Evolutionary conservation across 2,329 filamentous ascomycete genomes (phyloP).

Genomic region (Plectosphaerella cucumerina): DNA sequence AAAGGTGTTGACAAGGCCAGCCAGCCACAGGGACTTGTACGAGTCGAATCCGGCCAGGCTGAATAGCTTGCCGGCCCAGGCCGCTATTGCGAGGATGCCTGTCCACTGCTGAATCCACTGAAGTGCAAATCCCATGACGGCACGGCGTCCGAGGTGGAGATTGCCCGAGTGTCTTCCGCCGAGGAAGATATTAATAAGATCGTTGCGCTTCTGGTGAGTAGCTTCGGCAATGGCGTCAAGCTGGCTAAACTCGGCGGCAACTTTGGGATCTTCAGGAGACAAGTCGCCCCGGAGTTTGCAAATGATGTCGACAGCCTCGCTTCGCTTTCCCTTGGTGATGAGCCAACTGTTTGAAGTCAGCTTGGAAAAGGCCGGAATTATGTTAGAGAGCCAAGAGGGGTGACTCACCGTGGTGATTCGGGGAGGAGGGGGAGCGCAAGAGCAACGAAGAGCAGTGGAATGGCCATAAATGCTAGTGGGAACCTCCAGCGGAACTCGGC

Average conservation of each 20-base stretch:
- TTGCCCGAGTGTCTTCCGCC: constrained; percentile 36
- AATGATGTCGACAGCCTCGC: constrained; percentile 65
- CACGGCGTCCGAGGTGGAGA: constrained; percentile 61
- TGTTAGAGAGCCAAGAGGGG: constrained; percentile 60
- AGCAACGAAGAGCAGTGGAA: constrained; percentile 56
- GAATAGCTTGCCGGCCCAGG: constrained; percentile 39
- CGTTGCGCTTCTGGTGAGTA: constrained; percentile 28
- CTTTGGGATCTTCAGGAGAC: constrained; percentile 23
- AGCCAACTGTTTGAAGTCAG: too few relatives aligned
- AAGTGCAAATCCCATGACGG: constrained; percentile 67
- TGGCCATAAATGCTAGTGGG: constrained; percentile 66
- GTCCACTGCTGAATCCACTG: constrained; percentile 70
- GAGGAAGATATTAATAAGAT: constrained; percentile 32
- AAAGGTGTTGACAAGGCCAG: constrained; percentile 46
- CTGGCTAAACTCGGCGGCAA: constrained; percentile 57
- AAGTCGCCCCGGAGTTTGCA: constrained; percentile 57
- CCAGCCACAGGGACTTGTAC: constrained; percentile 40
- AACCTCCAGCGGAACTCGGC: constrained; percentile 50
- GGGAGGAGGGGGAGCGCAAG: constrained; percentile 61
- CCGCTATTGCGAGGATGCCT: constrained; percentile 65
- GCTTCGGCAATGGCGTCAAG: constrained; percentile 34
- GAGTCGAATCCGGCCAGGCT: constrained; percentile 26
- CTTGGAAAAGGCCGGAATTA: too few relatives aligned
- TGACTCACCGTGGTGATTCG: constrained; percentile 64
- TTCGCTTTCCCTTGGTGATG: too few relatives aligned